Conservation (phyloP, 2,329 filamentous ascomycete genomes). For the Colletotrichum scovillei region DNA sequence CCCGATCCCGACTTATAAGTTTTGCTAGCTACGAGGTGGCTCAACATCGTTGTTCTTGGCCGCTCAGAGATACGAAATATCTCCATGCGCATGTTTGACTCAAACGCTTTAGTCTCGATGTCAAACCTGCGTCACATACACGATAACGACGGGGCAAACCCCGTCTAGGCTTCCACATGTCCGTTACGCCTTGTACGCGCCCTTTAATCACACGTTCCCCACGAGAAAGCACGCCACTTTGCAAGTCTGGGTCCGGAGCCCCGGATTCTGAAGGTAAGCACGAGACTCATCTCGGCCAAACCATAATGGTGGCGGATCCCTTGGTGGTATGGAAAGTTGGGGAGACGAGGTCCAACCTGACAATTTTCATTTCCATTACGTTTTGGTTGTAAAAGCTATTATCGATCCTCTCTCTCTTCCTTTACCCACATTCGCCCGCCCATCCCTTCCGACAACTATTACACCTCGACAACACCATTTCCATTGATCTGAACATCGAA, state of each 20-base stretch:
- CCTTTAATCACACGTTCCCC: background rate
- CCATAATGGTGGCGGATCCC: background rate
- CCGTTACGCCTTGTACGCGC: background rate
- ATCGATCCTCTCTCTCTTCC: background rate
- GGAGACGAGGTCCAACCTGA: background rate
- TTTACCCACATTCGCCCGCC: background rate
- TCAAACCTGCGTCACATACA: background rate
- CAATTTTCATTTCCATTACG: background rate
- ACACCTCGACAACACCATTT: background rate
- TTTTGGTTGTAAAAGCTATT: background rate
- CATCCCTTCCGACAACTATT: background rate
- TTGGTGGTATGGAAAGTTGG: background rate
- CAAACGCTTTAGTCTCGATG: background rate
- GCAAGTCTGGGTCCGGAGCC: background rate
- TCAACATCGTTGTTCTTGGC: constrained; percentile 6
- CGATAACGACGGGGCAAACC: constrained; percentile 12
- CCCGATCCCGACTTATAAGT: constrained; percentile 25
- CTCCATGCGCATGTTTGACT: constrained; percentile 3
- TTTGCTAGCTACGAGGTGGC: background rate
- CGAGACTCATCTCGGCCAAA: background rate
- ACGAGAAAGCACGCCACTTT: background rate
- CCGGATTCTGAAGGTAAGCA: background rate
- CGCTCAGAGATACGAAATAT: constrained; percentile 3
- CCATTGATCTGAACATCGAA: background rate
- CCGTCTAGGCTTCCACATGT: background rate